Base-by-base conservation (phyloP, 1,139 yeast genomes). In the Geotrichum fermentans region DNA sequence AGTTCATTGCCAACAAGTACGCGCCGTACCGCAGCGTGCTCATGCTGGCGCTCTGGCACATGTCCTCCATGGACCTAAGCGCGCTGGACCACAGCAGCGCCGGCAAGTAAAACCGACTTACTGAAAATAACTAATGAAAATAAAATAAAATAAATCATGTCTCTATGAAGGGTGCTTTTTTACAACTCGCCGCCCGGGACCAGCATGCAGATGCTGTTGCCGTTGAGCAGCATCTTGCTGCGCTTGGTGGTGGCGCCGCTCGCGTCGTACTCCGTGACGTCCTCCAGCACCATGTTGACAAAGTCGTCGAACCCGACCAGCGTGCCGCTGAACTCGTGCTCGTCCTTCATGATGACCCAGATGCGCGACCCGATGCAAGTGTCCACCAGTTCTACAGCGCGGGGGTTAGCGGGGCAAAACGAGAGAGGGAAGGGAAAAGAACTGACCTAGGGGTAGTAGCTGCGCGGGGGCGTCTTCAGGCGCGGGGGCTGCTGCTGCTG, bases 291-390 rank as follows among this genome's bases (percentile, higher is more conserved):
- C 73, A 90, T 83, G 67, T 92, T 92, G 54, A 92, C 97, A 61
- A 83, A 90, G 66, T 92, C 97, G 66, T 92, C 98, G 66, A 92
- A 90, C 0, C 97, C 98, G 24, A 84, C 78, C 47, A 92, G 73
- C 8, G 82, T 86, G 2, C 98, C 98, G 22, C 78, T 77, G 66
- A 89, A 92, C 65, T 90, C 97, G 56, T 52, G 49, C 4, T 82
- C 80, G 52, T 80, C 78, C 56, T 85, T 81, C 74, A 89, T 74
- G 51, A 90, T 75, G 29, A 90, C 88, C 74, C 87, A 80, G 47
- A 92, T 80, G 52, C 77, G 74, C 45, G 87, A 79, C 17, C 96
- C 96, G 40, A 92, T 81, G 54, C 94, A 82, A 65, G 81, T 83
- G 68, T 92, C 97, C 41, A 92, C 86, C 45, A 88, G 77, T 65